Percentiles rank a stretch among this genome's conserved stretches.
Evolutionary conservation across 1,139 yeast genomes (phyloP).

Genomic region (Diutina rugosa): DNA sequence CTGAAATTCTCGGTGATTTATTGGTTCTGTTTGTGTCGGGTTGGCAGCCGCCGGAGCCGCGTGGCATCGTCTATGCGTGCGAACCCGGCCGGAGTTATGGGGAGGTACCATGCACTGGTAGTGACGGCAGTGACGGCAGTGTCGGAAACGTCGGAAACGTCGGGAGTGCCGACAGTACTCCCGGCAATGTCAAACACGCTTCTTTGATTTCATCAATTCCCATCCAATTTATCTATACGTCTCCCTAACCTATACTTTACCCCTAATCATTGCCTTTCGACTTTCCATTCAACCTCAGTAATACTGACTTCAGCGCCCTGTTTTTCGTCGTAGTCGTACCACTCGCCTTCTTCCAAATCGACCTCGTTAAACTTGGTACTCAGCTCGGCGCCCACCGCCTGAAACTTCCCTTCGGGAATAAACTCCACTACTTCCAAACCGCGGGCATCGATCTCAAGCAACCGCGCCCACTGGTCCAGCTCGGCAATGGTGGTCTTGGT

Average conservation of each 20-base stretch:
- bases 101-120: neutral
- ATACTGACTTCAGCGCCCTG: constrained; percentile 73
- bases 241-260: neutral
- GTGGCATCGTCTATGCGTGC: neutral
- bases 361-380: constrained; percentile 45
- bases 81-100: neutral
- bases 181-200: too few relatives aligned
- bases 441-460: constrained; percentile 71
- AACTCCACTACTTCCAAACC: constrained; percentile 70
- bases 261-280: neutral
- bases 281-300: constrained; percentile 39
- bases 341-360: constrained; percentile 71
- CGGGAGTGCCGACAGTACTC: neutral
- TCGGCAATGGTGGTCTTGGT: constrained; percentile 20
- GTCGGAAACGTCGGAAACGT: neutral
- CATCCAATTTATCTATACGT: neutral
- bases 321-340: constrained; percentile 93
- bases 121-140: neutral
- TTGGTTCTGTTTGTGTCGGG: neutral
- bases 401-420: constrained; percentile 55
- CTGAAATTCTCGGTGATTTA: too few relatives aligned
- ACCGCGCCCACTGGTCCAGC: constrained; percentile 19
- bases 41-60: neutral
- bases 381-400: constrained; percentile 43
- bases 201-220: neutral